Base-by-base conservation (phyloP, 768 basidiomycete species). In the Mycena maculata region DNA sequence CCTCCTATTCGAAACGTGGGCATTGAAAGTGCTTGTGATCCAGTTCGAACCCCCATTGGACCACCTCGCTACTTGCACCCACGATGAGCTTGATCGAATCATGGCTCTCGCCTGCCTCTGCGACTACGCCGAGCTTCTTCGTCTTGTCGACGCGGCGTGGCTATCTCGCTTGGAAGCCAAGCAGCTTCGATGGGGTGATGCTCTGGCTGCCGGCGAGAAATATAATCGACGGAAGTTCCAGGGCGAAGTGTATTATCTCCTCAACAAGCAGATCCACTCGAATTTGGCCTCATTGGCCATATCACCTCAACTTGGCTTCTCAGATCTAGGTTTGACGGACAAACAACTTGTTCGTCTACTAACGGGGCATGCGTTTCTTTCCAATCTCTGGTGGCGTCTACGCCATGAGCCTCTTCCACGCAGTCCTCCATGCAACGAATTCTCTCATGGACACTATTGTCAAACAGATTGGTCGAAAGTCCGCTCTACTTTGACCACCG, bases 1-100 rank as follows among this genome's bases (percentile, higher is more conserved):
- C 22, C 50, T 41, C 7, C n/a, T 38, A 2, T 63, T 50, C 39
- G 61, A 63, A 44, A 44, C 25, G 4, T 63, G 61, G 61, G 52
- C 61, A 31, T 18, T 63, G 38, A n/a, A 53, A 10, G 22, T n/a
- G 31, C 31, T 53, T 22, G 31, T 20, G 10, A 36, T 36, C 30
- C 31, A 53, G 31, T 53, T 30, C 50, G 2, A 36, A 53, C 13
- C 33, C 1, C 31, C 25, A 4, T 10, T 52, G 27, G 7, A 52
- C 13, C 27, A 20, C 49, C 49, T 52, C 27, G 49, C 28, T 36
- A 36, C 33, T 36, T 36, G 33, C 13, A 36, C 33, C 33, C 33
- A 6, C 8, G 33, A 36, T 36, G 33, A 7, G 13, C 33, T 36
- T 13, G 33, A 36, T 36, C 33, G 33, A 36, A 36, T 36, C 13